Conservation (phyloP, 139 green algal genomes). For the Nannochloris sp. region DNA sequence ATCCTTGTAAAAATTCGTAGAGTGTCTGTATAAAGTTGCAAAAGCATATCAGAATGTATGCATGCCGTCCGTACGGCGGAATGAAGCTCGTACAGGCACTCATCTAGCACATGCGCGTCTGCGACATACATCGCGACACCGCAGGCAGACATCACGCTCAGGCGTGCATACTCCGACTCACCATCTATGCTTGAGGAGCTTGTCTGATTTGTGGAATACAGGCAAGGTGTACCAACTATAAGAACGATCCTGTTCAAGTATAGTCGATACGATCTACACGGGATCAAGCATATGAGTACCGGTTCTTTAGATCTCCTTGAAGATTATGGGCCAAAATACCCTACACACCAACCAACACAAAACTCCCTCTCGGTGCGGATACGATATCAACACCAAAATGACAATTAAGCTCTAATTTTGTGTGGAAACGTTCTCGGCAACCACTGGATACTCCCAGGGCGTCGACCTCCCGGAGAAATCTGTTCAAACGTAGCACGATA, state of each 20-base stretch:
- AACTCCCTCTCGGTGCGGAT: too few relatives aligned
- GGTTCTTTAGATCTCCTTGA: background rate
- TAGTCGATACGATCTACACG: too few relatives aligned
- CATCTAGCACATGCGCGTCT: constrained; percentile 7
- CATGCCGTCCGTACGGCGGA: constrained; percentile 2
- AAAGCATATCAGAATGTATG: constrained; percentile 14
- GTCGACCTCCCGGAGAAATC: too few relatives aligned
- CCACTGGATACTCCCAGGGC: too few relatives aligned
- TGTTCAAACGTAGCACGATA: background rate
- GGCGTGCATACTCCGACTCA: constrained; percentile 4
- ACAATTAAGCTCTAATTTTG: too few relatives aligned
- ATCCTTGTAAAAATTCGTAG: background rate
- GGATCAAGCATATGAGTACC: background rate
- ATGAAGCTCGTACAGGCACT: constrained; percentile 5
- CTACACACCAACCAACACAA: too few relatives aligned
- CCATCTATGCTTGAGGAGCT: constrained; percentile 14
- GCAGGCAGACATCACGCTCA: constrained; percentile 11
- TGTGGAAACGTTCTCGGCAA: too few relatives aligned
- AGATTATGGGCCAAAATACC: background rate
- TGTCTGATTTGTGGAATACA: constrained; percentile 11
- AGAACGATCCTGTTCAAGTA: constrained; percentile 12
- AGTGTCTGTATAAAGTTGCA: background rate
- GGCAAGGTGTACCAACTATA: constrained; percentile 15
- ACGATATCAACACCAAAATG: too few relatives aligned
- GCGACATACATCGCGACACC: constrained; percentile 2